phyloP scores from a whole-genome alignment of 805 yeast genomes.

The Myxozyma sirexii region DNA sequence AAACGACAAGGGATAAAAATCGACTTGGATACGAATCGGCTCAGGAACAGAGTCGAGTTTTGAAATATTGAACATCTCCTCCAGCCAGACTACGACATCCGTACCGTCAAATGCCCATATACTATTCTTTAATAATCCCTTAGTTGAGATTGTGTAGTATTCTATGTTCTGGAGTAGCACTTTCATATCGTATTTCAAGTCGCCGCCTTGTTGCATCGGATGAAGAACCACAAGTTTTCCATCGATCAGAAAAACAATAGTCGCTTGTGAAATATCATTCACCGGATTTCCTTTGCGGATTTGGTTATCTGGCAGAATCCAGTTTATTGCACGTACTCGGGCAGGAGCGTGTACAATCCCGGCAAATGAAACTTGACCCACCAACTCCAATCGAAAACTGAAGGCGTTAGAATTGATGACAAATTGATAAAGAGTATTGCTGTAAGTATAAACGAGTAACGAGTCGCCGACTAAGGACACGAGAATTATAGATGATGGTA shows the following conservation, averaged over 20 bases:
- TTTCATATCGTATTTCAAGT: constrained; percentile 35
- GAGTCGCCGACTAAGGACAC: constrained; percentile 39
- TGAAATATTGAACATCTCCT: constrained; percentile 14
- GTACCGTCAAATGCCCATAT: constrained; percentile 50
- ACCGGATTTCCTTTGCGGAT: constrained; percentile 31
- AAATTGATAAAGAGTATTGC: constrained; percentile 41
- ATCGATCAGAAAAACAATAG: constrained; percentile 43
- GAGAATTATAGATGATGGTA: constrained; percentile 41
- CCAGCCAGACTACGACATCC: constrained; percentile 37
- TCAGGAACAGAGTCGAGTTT: constrained; percentile 17
- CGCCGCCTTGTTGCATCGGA: constrained; percentile 24
- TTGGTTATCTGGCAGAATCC: constrained; percentile 38
- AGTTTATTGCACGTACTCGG: constrained; percentile 43
- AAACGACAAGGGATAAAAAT: constrained; percentile 55
- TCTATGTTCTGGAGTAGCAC: constrained; percentile 45
- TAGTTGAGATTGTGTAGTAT: constrained; percentile 40
- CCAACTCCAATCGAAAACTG: constrained; percentile 37
- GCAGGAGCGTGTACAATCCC: constrained; percentile 46
- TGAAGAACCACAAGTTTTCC: constrained; percentile 43
- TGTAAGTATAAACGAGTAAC: constrained; percentile 44
- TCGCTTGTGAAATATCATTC: constrained; percentile 34
- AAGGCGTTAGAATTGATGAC: constrained; percentile 31
- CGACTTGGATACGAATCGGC: constrained; percentile 42
- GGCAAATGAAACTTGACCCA: constrained; percentile 42
- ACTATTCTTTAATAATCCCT: constrained; percentile 36